Evolutionary conservation across 768 basidiomycete species (phyloP), one percentile per base, ranked within the genome.

Genomic region (Xerocomellus dryophilus): DNA sequence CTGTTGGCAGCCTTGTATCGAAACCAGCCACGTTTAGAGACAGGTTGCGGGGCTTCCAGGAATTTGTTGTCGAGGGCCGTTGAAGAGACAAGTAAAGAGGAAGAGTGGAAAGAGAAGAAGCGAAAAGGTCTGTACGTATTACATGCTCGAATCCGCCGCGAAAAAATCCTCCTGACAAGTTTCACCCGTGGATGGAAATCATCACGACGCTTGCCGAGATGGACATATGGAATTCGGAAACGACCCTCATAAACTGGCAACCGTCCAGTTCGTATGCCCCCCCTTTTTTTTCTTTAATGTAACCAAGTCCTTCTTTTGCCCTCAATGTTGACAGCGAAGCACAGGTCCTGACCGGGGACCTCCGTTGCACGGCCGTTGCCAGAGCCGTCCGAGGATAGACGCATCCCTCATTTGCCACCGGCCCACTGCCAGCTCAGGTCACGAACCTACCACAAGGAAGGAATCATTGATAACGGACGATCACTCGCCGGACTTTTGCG

Each of bases 161-260:
- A n/a, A 43, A 54, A 47, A 56, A 54, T 48, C 47, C 61, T 47
- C 47, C 61, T 43, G 52, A 61, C 61, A 49, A 47, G 62, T 62
- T 64, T 64, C 61, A 56, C 31, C 35, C 20, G 15, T 25, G 41
- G 14, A 17, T 17, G 18, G 31, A 32, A 25, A 51, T 32, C 17
- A n/a, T 36, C 36, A 25, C n/a, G 18, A 40, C 39, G 21, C 12
- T 43, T 61, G 55, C 60, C 60, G 50, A 61, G 32, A 46, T 9
- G 15, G 49, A n/a, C 15, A 36, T 36, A 9, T 36, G 36, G 36
- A 36, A 36, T 36, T 36, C 9, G 17, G 36, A 36, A 36, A 36
- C 3, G 17, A 36, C 36, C 36, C 36, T 36, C 51, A 29, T 50
- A 11, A 17, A 39, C 42, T 12, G 35, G n/a, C 25, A 34, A 51